These are phyloP conservation scores for Tremella mesenterica DNA, from an alignment of 768 basidiomycete species.

Conservation along the genomic window DNA sequence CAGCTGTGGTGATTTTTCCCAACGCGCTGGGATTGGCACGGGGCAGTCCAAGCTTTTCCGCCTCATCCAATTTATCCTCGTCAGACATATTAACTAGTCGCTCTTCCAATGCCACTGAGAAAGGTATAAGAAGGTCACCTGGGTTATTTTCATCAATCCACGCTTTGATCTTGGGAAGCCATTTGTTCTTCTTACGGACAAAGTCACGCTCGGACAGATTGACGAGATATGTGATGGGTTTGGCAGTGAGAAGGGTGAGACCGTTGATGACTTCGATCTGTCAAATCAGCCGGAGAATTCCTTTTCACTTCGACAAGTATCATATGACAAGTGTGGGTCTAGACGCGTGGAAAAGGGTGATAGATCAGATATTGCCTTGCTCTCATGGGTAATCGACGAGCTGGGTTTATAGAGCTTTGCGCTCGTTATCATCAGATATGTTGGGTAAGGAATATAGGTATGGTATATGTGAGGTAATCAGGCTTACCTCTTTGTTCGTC, in stretches of 20 bases:
- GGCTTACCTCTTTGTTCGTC: constrained; percentile 88
- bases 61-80: constrained; percentile 59
- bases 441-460: constrained; percentile 7
- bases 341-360: constrained; percentile 3
- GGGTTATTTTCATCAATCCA: constrained; percentile 98
- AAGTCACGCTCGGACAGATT: constrained; percentile 93
- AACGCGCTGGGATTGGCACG: constrained; percentile 54
- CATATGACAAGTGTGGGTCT: neutral
- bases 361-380: constrained; percentile 45
- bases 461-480: constrained; percentile 9
- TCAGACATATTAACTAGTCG: constrained; percentile 65
- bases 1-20: constrained; percentile 89
- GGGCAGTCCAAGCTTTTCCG: constrained; percentile 63
- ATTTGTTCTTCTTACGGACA: constrained; percentile 97
- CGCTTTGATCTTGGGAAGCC: constrained; percentile 92
- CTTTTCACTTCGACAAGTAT: neutral
- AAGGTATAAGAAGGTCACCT: constrained; percentile 90
- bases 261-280: constrained; percentile 45
- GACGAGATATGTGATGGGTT: constrained; percentile 95
- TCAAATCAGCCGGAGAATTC: constrained; percentile 3
- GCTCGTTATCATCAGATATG: constrained; percentile 69
- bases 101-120: constrained; percentile 92
- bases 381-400: constrained; percentile 69
- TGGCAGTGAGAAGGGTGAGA: constrained; percentile 85
- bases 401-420: constrained; percentile 77